Conservation (phyloP, 2,329 filamentous ascomycete species). For the Diplodia scrobiculata region DNA sequence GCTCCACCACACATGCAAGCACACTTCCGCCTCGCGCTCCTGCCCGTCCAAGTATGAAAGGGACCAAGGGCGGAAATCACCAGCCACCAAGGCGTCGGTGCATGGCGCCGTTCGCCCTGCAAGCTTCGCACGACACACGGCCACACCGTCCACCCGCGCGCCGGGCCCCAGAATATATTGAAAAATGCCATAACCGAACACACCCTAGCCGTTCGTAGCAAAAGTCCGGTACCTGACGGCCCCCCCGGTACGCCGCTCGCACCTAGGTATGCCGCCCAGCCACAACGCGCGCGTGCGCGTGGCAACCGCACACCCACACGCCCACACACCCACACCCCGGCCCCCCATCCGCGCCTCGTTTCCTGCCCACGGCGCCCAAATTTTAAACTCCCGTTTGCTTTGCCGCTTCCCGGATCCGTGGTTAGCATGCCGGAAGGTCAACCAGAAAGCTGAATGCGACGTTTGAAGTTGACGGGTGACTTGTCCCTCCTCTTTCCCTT, state of each 20-base stretch:
- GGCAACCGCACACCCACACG: not conserved
- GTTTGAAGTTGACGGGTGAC: conserved; percentile 5
- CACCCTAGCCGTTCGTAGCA: not conserved
- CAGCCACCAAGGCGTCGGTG: not conserved
- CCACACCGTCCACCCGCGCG: not conserved
- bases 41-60: too few relatives aligned
- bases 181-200: not conserved
- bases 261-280: not conserved
- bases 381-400: not conserved
- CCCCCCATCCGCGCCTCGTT: not conserved
- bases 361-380: not conserved
- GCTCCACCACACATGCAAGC: too few relatives aligned
- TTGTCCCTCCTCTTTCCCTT: not conserved
- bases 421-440: conserved; percentile 18
- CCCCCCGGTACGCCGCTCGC: not conserved
- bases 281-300: not conserved
- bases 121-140: not conserved
- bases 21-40: not conserved
- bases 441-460: conserved; percentile 13
- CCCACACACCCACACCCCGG: not conserved
- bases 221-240: not conserved
- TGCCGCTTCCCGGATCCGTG: conserved; percentile 4
- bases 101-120: not conserved
- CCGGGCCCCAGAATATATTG: not conserved
- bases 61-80: not conserved